Conservation (phyloP, 345 rosid genomes). For the Hypericum androsaemum region DNA sequence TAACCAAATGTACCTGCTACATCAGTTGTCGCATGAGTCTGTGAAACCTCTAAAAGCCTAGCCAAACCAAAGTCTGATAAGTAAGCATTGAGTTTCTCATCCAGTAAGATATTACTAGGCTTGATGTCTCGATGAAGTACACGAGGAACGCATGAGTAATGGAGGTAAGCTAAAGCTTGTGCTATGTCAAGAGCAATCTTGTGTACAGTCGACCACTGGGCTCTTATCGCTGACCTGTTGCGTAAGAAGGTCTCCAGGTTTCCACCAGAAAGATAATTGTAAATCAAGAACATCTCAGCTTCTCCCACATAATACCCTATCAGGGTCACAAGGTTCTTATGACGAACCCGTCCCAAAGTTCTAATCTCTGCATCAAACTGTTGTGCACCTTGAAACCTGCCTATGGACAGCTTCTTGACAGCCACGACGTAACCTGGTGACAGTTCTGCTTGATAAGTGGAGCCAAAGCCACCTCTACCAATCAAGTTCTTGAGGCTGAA, state of each 20-base stretch:
- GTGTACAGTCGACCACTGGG: slow-evolving; percentile 39
- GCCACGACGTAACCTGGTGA: slow-evolving; percentile 37
- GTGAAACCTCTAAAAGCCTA: slow-evolving; percentile 42
- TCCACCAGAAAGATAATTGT: slow-evolving; percentile 47
- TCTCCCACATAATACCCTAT: slow-evolving; percentile 44
- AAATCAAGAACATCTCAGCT: slow-evolving; percentile 42
- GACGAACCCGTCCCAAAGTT: slow-evolving; percentile 43
- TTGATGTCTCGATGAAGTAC: slow-evolving; percentile 47
- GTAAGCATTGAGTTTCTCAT: slow-evolving; percentile 35
- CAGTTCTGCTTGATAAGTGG: slow-evolving; percentile 46
- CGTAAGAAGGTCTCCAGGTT: slow-evolving; percentile 42
- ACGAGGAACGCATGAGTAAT: slow-evolving; percentile 39
- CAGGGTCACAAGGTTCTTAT: slow-evolving; percentile 40
- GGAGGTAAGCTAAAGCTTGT: slow-evolving; percentile 42
- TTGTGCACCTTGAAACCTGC: slow-evolving; percentile 47
- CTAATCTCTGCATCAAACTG: slow-evolving; percentile 47
- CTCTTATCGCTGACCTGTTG: slow-evolving; percentile 32
- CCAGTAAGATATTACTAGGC: slow-evolving; percentile 45
- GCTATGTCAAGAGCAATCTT: slow-evolving; percentile 49
- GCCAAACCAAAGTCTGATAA: slow-evolving; percentile 52
- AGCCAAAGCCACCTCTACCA: slow-evolving; percentile 48
- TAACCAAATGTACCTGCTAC: slow-evolving; percentile 52
- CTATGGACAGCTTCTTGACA: slow-evolving; percentile 40
- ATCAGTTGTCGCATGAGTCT: slow-evolving; percentile 49
- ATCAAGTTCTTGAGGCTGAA: slow-evolving; percentile 42